A percentile compares a stretch with the other conserved stretches of the same genome.
Evolutionary conservation across 2,329 filamentous ascomycete genomes (phyloP).

Genomic region (Pleurostoma richardsiae): DNA sequence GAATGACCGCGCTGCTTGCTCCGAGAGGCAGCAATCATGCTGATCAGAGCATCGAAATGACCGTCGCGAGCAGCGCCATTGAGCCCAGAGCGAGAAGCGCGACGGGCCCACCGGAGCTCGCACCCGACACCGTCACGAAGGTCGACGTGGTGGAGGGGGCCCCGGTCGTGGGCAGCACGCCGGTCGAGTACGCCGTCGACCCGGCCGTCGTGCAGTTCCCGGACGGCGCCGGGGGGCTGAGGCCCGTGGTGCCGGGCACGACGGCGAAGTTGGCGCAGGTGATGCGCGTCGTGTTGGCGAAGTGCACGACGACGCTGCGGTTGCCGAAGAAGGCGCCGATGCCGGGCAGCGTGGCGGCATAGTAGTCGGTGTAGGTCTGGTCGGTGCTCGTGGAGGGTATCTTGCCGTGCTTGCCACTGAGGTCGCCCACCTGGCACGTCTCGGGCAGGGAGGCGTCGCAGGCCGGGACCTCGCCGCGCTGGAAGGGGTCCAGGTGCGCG

Average conservation of each 20-base stretch:
- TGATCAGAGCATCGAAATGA: neutral
- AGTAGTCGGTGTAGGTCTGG: slow-evolving; percentile 50
- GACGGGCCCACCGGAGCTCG: slow-evolving; percentile 2
- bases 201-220: slow-evolving; percentile 4
- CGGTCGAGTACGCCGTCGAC: neutral
- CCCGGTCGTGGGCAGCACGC: neutral
- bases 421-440: slow-evolving; percentile 72
- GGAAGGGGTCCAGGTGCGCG: slow-evolving; percentile 67
- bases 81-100: slow-evolving; percentile 1
- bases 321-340: slow-evolving; percentile 58
- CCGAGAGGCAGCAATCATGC: neutral
- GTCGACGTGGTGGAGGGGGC: neutral
- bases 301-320: slow-evolving; percentile 60
- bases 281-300: slow-evolving; percentile 57
- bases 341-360: slow-evolving; percentile 46
- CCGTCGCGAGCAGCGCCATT: slow-evolving; percentile 1
- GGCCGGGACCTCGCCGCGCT: slow-evolving; percentile 54
- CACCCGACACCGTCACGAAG: slow-evolving; percentile 2
- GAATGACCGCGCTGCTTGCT: neutral
- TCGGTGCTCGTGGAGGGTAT: slow-evolving; percentile 46
- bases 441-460: slow-evolving; percentile 54
- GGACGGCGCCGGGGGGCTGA: slow-evolving; percentile 1
- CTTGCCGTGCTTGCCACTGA: slow-evolving; percentile 68
- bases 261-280: slow-evolving; percentile 58
- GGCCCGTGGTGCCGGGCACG: slow-evolving; percentile 13